A percentile compares a stretch with the other conserved stretches of the same genome.
Conservation (phyloP, 768 basidiomycete genomes). For the Termitomyces sp. region DNA sequence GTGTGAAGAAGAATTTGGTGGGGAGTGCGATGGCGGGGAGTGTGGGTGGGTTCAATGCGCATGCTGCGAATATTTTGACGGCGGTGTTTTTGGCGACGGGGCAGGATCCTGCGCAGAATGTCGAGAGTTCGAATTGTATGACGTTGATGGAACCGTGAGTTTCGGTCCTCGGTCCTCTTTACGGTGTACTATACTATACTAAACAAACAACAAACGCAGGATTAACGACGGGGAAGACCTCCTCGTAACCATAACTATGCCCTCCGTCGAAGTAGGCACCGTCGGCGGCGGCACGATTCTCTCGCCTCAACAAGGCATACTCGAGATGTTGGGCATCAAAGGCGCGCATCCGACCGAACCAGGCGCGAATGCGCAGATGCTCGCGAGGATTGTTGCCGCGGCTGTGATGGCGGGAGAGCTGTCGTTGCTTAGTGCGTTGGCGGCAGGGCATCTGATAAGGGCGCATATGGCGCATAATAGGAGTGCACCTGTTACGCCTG, state of each 20-base stretch:
- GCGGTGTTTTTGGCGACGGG: constrained; percentile 95
- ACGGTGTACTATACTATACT: no score
- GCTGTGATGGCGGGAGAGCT: constrained; percentile 98
- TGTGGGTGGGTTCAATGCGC: constrained; percentile 98
- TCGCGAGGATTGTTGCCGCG: constrained; percentile 87
- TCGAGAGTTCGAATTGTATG: constrained; percentile 98
- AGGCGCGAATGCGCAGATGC: constrained; percentile 83
- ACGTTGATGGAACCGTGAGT: constrained; percentile 98
- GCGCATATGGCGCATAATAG: constrained; percentile 94
- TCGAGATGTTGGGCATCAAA: constrained; percentile 90
- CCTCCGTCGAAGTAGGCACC: constrained; percentile 98
- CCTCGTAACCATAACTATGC: constrained; percentile 93
- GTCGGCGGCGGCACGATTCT: constrained; percentile 96
- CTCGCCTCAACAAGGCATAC: constrained; percentile 82
- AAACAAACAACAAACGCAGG: constrained; percentile 42
- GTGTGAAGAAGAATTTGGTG: constrained; percentile 95
- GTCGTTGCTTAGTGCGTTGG: constrained; percentile 86
- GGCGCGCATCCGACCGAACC: constrained; percentile 87
- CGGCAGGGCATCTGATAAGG: constrained; percentile 91
- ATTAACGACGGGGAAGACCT: constrained; percentile 88
- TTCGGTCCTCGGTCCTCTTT: no score
- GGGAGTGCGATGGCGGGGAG: constrained; percentile 98
- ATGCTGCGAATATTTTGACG: constrained; percentile 96
- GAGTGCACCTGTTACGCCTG: constrained; percentile 77
- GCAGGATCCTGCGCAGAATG: constrained; percentile 98